These are phyloP conservation scores for Fusarium oligoseptatum DNA, from an alignment of 2,329 filamentous ascomycete genomes.

Conservation along the genomic window DNA sequence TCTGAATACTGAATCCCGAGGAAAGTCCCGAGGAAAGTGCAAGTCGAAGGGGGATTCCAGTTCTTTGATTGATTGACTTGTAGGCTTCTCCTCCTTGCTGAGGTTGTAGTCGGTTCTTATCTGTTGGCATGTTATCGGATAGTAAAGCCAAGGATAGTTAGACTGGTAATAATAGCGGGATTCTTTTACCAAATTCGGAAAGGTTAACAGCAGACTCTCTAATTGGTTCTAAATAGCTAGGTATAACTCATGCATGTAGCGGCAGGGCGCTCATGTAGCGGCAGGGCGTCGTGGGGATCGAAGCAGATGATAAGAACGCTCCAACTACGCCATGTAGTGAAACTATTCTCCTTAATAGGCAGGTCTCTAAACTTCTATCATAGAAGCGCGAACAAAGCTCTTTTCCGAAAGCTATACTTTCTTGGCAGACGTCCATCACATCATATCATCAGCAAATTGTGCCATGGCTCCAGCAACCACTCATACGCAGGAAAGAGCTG, in stretches of 20 bases:
- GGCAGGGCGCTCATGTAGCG: not conserved
- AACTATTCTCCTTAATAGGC: not conserved
- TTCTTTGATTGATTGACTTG: too few species aligned
- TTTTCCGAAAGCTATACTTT: not conserved
- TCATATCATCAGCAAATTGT: not conserved
- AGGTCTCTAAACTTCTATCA: not conserved
- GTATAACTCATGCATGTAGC: not conserved
- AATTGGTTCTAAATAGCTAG: not conserved
- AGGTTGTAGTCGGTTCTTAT: not conserved
- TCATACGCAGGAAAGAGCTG: not conserved
- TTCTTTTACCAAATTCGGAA: not conserved
- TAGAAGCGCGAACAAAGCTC: not conserved
- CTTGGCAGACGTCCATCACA: not conserved
- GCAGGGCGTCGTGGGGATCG: not conserved
- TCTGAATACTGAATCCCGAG: not conserved
- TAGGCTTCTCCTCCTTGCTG: not conserved
- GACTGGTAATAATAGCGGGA: not conserved
- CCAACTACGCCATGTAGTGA: not conserved
- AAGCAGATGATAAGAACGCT: not conserved
- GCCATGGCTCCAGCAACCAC: not conserved
- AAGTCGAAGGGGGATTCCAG: not conserved
- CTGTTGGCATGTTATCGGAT: not conserved
- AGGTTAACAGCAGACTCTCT: not conserved
- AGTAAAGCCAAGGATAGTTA: not conserved
- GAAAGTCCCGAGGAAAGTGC: not conserved